Conservation (phyloP, 495 filamentous ascomycete genomes). For the Cairneyella variabilis region DNA sequence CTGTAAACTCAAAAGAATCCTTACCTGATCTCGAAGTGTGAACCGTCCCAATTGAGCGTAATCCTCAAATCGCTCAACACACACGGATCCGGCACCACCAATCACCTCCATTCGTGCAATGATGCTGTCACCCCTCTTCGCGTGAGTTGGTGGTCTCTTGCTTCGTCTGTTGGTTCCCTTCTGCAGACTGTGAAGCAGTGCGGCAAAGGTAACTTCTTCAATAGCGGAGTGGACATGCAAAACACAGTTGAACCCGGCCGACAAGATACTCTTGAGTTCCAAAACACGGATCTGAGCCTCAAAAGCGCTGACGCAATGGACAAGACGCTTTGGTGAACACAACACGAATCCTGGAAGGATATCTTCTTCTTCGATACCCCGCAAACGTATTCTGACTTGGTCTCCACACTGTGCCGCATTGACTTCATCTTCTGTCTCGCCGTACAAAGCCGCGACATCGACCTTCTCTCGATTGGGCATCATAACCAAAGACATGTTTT, state of each 20-base stretch:
- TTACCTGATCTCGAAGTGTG: constrained; percentile 88
- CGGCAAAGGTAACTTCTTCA: constrained; percentile 87
- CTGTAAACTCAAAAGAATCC: too few species aligned
- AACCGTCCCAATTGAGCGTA: constrained; percentile 93
- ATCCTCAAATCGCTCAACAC: constrained; percentile 89
- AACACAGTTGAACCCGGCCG: constrained; percentile 85
- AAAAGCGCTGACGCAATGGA: constrained; percentile 84
- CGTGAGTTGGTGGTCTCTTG: constrained; percentile 88
- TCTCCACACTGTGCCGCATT: constrained; percentile 79
- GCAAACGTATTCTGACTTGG: constrained; percentile 86
- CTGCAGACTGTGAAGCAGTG: constrained; percentile 89
- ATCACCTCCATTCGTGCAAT: constrained; percentile 88
- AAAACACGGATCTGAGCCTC: constrained; percentile 95
- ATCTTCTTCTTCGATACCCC: constrained; percentile 96
- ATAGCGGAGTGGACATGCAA: constrained; percentile 89
- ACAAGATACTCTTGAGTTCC: constrained; percentile 93
- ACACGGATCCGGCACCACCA: constrained; percentile 78
- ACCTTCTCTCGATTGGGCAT: constrained; percentile 90
- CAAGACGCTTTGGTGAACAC: constrained; percentile 84
- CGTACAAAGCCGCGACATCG: constrained; percentile 78
- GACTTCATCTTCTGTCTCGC: constrained; percentile 95
- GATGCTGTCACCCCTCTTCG: constrained; percentile 86
- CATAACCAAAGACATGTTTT: constrained; percentile 76
- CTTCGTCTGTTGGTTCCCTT: constrained; percentile 93
- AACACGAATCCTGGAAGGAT: constrained; percentile 96